Conservation (phyloP, 495 filamentous ascomycete genomes). For the Schizothecium vesticola region DNA sequence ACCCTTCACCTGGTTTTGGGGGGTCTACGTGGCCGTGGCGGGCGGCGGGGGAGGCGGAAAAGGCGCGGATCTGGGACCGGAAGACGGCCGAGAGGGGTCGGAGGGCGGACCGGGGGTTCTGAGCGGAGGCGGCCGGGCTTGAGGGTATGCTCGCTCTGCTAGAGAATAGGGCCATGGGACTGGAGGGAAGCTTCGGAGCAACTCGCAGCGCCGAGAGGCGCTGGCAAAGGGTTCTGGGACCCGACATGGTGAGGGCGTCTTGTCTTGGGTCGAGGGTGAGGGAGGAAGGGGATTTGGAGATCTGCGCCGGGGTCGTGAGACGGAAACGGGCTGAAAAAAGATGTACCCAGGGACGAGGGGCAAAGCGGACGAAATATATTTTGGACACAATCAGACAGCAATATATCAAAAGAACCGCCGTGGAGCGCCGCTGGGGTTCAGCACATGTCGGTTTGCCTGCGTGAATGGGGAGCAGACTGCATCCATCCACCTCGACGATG, state of each 20-base stretch:
- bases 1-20: conserved; percentile 95
- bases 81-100: not conserved
- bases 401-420: not conserved
- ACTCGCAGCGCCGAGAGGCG: conserved; percentile 18
- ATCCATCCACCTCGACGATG: conserved; percentile 8
- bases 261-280: not conserved
- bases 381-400: not conserved
- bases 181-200: conserved; percentile 9
- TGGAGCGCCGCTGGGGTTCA: not conserved
- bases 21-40: conserved; percentile 74
- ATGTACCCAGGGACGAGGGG: not conserved
- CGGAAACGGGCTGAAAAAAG: not conserved
- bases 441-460: not conserved
- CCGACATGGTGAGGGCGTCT: conserved; percentile 20
- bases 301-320: not conserved
- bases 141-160: conserved; percentile 15
- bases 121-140: conserved; percentile 5
- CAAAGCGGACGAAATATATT: not conserved
- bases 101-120: not conserved
- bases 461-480: conserved; percentile 3
- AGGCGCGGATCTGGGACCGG: conserved; percentile 8
- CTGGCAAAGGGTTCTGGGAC: conserved; percentile 16
- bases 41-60: conserved; percentile 57
- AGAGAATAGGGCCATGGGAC: conserved; percentile 18
- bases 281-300: not conserved